Evolutionary conservation across 1,284 basidiomycete species (phyloP), one percentile per base, ranked within the genome.

Genomic region (Heliocybe sulcata): DNA sequence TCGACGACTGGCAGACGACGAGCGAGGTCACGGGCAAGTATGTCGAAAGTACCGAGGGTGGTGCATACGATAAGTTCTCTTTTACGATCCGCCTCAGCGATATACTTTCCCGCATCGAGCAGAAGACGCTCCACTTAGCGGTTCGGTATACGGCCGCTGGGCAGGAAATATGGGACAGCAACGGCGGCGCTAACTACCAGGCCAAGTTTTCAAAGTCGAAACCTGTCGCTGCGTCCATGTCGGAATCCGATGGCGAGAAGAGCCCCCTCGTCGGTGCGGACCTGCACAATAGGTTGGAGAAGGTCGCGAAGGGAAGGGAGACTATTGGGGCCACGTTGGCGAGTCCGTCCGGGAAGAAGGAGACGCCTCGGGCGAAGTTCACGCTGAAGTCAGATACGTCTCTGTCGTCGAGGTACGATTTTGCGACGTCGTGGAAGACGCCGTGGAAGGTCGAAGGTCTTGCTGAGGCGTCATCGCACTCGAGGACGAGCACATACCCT

Each of bases 1-100:
- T 95, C 61, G 95, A 98, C 68, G 80, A 79, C 64, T 98, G 96
- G 95, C 91, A 94, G 70, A 98, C 95, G 35, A 95, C 92, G 56
- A 93, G 88, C 67, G 95, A 98, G 71, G 91, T 98, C 49, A 83
- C 87, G 1, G 94, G 86, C 23, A 83, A 81, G 47, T 89, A 92
- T 68, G 71, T 82, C 52, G 85, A 88, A 60, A 85, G 87, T 23
- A 61, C 87, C 19, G 74, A 76, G 55, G 71, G 70, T n/a, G 78
- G 76, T 45, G 59, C 65, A 33, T 82, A 83, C 64, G 93, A 95
- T 66, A 67, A 82, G 22, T 90, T 90, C 66, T 65, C 72, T 31
- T 90, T 90, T 65, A 69, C 68, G n/a, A 82, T 90, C 56, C 77
- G 79, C 49, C 65, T 89, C n/a, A 75, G 77, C 60, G 86, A 88